A percentile compares a stretch with the other conserved stretches of the same genome.
Conservation (phyloP, 805 yeast genomes). For the Wickerhamiella sorbophila region DNA sequence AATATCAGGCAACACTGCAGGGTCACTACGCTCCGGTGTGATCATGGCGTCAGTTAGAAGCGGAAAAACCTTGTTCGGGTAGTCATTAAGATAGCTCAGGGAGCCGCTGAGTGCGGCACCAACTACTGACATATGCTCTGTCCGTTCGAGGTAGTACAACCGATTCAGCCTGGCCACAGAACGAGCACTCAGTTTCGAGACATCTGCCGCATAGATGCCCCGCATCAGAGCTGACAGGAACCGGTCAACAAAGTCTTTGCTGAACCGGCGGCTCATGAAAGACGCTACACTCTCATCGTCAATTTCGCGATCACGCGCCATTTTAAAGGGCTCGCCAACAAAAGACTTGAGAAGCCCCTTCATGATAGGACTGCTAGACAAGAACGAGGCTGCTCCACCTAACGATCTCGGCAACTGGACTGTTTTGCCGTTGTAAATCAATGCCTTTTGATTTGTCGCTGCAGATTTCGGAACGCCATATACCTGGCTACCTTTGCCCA, state of each 20-base stretch:
- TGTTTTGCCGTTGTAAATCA: slow-evolving; percentile 29
- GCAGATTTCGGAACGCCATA: slow-evolving; percentile 44
- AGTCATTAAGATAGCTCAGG: slow-evolving; percentile 18
- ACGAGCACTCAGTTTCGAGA: slow-evolving; percentile 46
- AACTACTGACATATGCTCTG: slow-evolving; percentile 37
- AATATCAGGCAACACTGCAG: slow-evolving; percentile 1
- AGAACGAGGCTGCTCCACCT: slow-evolving; percentile 13
- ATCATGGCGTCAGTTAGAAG: slow-evolving; percentile 16
- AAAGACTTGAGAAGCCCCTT: slow-evolving; percentile 43
- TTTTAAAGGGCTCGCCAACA: slow-evolving; percentile 25
- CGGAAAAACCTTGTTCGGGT: slow-evolving; percentile 18
- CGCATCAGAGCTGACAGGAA: slow-evolving; percentile 70
- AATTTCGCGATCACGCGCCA: slow-evolving; percentile 10
- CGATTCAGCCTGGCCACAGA: slow-evolving; percentile 38
- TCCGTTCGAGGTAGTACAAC: slow-evolving; percentile 41
- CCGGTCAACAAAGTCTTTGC: slow-evolving; percentile 36
- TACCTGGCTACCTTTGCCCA: slow-evolving; percentile 37
- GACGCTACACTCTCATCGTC: slow-evolving; percentile 60
- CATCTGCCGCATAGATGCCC: slow-evolving; percentile 88
- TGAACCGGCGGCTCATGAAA: slow-evolving; percentile 59
- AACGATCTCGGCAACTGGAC: slow-evolving; percentile 22
- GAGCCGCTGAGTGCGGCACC: slow-evolving; percentile 31
- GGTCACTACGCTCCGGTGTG: slow-evolving; percentile 8
- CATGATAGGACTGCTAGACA: slow-evolving; percentile 23
- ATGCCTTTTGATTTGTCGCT: slow-evolving; percentile 56